A percentile compares a stretch with the other conserved stretches of the same genome.
These are phyloP conservation scores for Rhodosorus marinus DNA, from an alignment of 23 red algal genomes.

Conservation along the genomic window DNA sequence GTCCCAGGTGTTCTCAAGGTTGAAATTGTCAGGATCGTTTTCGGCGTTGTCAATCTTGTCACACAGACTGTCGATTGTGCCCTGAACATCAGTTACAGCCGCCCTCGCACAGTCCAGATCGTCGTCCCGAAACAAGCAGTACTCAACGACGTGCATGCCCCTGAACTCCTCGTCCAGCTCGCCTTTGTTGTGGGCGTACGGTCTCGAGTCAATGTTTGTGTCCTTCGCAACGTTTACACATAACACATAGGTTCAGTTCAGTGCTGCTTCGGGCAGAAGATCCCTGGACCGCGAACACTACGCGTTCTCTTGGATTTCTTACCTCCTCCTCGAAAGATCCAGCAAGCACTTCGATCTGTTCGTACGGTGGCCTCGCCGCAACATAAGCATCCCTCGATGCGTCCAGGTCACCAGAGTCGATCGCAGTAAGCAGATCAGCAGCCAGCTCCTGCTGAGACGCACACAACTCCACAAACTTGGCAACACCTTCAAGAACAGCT, in stretches of 20 bases:
- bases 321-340: too few species aligned
- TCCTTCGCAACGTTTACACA: slow-evolving; percentile 8
- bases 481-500: not conserved
- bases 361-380: not conserved
- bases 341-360: slow-evolving; percentile 2
- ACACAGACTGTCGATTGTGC: slow-evolving; percentile 14
- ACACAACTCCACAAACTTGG: not conserved
- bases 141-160: slow-evolving; percentile 27
- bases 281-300: too few species aligned
- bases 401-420: not conserved
- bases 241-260: too few species aligned
- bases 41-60: slow-evolving; percentile 3
- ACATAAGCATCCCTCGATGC: not conserved
- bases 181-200: slow-evolving; percentile 12
- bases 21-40: slow-evolving; percentile 8
- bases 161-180: slow-evolving; percentile 16
- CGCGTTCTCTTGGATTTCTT: too few species aligned
- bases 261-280: too few species aligned
- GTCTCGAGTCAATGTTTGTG: slow-evolving; percentile 20
- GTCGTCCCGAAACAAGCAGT: slow-evolving; percentile 16
- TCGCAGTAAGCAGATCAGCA: not conserved
- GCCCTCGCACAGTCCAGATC: slow-evolving; percentile 1
- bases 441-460: not conserved
- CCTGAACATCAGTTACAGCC: slow-evolving; percentile 5
- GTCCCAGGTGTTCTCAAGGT: slow-evolving; percentile 1